Conservation (phyloP, 768 basidiomycete species). For the Infundibulicybe gibba region DNA sequence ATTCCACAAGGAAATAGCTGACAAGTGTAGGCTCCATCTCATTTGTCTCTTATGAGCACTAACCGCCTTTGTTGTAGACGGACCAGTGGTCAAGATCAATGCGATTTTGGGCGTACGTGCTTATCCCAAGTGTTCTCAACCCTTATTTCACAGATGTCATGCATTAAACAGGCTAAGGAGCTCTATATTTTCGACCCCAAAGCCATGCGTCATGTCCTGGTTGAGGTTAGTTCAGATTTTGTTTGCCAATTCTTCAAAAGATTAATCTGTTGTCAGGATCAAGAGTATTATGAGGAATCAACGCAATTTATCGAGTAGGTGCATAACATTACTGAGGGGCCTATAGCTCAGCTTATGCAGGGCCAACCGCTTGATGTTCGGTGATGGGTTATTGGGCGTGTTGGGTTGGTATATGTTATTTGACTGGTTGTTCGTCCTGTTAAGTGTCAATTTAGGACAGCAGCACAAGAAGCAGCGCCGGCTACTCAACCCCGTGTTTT, state of each 20-base stretch:
- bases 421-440: neutral
- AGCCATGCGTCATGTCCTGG: too few relatives aligned
- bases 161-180: too few relatives aligned
- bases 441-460: neutral
- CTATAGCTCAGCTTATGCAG: neutral
- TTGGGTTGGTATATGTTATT: neutral
- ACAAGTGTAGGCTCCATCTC: conserved; percentile 21
- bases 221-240: too few relatives aligned
- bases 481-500: neutral
- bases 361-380: neutral
- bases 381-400: neutral
- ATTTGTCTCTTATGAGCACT: neutral
- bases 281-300: too few relatives aligned
- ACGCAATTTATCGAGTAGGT: too few relatives aligned
- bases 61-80: conserved; percentile 15
- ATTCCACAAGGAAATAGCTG: conserved; percentile 28
- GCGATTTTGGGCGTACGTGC: conserved; percentile 24
- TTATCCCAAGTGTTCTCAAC: too few relatives aligned
- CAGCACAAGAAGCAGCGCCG: neutral
- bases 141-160: too few relatives aligned
- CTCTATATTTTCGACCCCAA: too few relatives aligned
- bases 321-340: too few relatives aligned
- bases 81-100: conserved; percentile 25
- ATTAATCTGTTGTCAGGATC: too few relatives aligned
- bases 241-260: too few relatives aligned